A percentile compares a stretch with the other conserved stretches of the same genome.
These are phyloP conservation scores for Bullera alba DNA, from an alignment of 768 basidiomycete genomes.

Conservation along the genomic window DNA sequence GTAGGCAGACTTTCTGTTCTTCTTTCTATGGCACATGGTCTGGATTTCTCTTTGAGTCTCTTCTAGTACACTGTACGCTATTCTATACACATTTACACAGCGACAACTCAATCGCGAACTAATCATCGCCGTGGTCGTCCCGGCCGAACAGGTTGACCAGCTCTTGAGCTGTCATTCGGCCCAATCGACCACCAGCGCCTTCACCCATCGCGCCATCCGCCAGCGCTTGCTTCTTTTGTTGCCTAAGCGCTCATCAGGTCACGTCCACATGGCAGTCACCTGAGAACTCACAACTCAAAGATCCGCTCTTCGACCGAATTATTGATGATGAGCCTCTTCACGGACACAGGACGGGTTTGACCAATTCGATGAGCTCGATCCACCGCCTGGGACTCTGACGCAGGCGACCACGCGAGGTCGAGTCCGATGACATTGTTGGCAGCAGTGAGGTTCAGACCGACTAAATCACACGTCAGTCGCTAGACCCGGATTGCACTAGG, in stretches of 20 bases:
- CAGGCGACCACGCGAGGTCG: conserved; percentile 45
- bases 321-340: conserved; percentile 44
- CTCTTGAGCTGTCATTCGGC: conserved; percentile 30
- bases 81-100: neutral
- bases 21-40: no score
- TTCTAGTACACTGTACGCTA: neutral
- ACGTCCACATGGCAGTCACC: conserved; percentile 25
- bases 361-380: conserved; percentile 49
- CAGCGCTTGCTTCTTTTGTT: conserved; percentile 33
- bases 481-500: neutral
- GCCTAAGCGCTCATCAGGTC: neutral
- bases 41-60: neutral
- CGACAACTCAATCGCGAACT: neutral
- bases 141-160: conserved; percentile 32
- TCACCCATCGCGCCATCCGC: conserved; percentile 46
- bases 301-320: conserved; percentile 59
- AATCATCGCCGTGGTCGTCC: conserved; percentile 8
- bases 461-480: conserved; percentile 24
- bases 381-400: conserved; percentile 38
- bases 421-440: conserved; percentile 36
- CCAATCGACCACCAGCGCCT: conserved; percentile 32
- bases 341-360: conserved; percentile 37
- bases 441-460: conserved; percentile 41
- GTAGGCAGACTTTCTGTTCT: no score
- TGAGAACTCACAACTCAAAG: conserved; percentile 52